Conservation (phyloP, 2,329 filamentous ascomycete genomes). For the Fusarium citri region DNA sequence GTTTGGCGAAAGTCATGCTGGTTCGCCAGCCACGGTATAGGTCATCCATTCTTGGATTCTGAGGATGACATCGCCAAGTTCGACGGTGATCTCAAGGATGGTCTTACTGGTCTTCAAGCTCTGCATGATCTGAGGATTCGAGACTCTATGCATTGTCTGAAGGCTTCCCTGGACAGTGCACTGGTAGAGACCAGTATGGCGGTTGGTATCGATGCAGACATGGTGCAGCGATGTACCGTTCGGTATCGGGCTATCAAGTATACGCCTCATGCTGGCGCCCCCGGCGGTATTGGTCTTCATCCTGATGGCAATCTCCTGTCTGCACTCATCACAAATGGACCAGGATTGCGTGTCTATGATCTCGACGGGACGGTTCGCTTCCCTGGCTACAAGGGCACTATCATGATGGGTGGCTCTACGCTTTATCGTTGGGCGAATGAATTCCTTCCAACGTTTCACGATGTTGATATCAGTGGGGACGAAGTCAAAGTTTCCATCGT, state of each 20-base stretch:
- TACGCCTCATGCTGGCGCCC: slow-evolving; percentile 1
- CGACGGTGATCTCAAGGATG: slow-evolving; percentile 18
- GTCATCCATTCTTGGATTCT: slow-evolving; percentile 6
- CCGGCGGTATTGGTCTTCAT: slow-evolving; percentile 12
- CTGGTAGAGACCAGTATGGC: neutral
- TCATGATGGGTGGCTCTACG: slow-evolving; percentile 23
- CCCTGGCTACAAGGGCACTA: neutral
- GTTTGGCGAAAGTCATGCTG: slow-evolving; percentile 25
- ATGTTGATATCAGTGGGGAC: slow-evolving; percentile 13
- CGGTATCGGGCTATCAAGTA: slow-evolving; percentile 12
- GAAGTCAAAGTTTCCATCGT: slow-evolving; percentile 21
- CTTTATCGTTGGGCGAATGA: slow-evolving; percentile 21
- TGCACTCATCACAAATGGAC: slow-evolving; percentile 9
- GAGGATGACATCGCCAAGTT: slow-evolving; percentile 16
- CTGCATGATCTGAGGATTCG: neutral
- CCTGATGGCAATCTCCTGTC: slow-evolving; percentile 5
- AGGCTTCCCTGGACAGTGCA: slow-evolving; percentile 1
- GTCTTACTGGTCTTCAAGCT: slow-evolving; percentile 4
- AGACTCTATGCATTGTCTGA: slow-evolving; percentile 1
- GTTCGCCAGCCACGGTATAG: slow-evolving; percentile 23
- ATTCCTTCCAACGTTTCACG: neutral
- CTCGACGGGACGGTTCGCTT: neutral
- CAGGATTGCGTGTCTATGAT: slow-evolving; percentile 6
- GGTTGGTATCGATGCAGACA: slow-evolving; percentile 1
- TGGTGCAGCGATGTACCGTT: slow-evolving; percentile 10